phyloP scores from a whole-genome alignment of 768 basidiomycete genomes.

The Myochromella boudieri region DNA sequence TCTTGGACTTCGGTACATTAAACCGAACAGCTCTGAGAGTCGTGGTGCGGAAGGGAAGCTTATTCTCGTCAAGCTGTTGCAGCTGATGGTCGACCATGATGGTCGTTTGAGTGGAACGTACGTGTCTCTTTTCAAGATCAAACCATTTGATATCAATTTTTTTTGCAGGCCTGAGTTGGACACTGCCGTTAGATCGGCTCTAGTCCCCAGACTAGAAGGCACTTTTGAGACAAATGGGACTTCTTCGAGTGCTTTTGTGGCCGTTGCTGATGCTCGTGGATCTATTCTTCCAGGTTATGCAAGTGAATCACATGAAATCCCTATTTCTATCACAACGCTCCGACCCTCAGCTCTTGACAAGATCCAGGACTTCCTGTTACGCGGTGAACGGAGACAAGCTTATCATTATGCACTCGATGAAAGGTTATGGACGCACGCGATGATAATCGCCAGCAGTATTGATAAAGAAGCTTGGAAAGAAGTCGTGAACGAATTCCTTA shows the following conservation, averaged over 20 bases:
- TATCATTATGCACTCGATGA: constrained; percentile 87
- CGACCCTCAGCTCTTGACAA: constrained; percentile 67
- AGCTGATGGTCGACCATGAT: constrained; percentile 84
- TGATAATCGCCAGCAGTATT: constrained; percentile 90
- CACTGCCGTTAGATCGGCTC: constrained; percentile 66
- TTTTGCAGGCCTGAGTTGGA: constrained; percentile 59
- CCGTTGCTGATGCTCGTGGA: constrained; percentile 30
- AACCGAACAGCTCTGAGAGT: constrained; percentile 48
- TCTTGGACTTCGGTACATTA: constrained; percentile 72
- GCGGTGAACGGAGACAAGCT: constrained; percentile 84
- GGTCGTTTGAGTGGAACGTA: constrained; percentile 87
- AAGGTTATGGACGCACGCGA: constrained; percentile 92
- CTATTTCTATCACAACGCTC: constrained; percentile 60
- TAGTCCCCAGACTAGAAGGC: constrained; percentile 58
- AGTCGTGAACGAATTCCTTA: constrained; percentile 82
- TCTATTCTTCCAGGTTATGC: constrained; percentile 21
- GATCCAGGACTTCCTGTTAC: constrained; percentile 76
- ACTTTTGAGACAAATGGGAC: constrained; percentile 20
- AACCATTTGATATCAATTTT: constrained; percentile 1
- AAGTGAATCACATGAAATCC: constrained; percentile 39
- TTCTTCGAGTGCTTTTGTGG: too few relatives aligned
- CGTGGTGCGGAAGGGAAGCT: constrained; percentile 74
- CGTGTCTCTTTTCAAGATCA: constrained; percentile 26
- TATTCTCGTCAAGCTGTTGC: constrained; percentile 70
- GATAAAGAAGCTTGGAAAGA: constrained; percentile 95